Evolutionary conservation across 768 basidiomycete genomes (phyloP).

Genomic region (Amanita phalloides): DNA sequence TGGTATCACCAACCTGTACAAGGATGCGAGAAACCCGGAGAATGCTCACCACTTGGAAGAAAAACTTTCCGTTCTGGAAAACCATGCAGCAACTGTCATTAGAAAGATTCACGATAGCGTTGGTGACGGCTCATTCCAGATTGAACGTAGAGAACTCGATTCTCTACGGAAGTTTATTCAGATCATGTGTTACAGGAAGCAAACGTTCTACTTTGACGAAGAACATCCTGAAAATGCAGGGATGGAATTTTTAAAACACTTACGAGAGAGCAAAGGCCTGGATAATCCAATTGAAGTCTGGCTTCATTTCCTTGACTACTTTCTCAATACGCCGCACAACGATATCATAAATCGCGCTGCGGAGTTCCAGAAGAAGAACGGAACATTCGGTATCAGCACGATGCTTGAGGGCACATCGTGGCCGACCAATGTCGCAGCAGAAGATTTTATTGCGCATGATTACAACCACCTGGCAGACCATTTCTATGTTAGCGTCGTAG

Average conservation of each 20-base stretch:
- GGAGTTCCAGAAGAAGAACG: conserved; percentile 7
- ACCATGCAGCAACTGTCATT: conserved; percentile 14
- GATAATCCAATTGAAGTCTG: conserved; percentile 16
- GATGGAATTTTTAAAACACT: conserved; percentile 14
- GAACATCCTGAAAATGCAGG: conserved; percentile 14
- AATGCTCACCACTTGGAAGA: conserved; percentile 19
- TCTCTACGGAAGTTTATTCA: conserved; percentile 25
- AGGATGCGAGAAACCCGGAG: conserved; percentile 8
- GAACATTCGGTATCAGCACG: not conserved
- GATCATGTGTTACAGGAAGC: conserved; percentile 22
- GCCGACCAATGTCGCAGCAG: not conserved
- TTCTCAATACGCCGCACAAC: conserved; percentile 20
- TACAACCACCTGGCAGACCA: conserved; percentile 18
- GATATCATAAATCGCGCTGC: conserved; percentile 15
- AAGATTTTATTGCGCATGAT: conserved; percentile 12
- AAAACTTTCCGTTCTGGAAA: conserved; percentile 18
- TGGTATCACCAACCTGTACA: not conserved
- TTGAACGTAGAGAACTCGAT: conserved; percentile 18
- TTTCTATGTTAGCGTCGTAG: conserved; percentile 24
- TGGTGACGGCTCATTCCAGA: conserved; percentile 3
- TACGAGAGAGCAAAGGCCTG: conserved; percentile 12
- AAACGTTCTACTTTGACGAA: conserved; percentile 18
- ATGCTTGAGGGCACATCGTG: not conserved
- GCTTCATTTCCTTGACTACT: conserved; percentile 20
- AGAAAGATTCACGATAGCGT: conserved; percentile 8